Evolutionary conservation across 2,329 filamentous ascomycete species (phyloP), one percentile per base, ranked within the genome.

Genomic region (Stromatinia cepivora): DNA sequence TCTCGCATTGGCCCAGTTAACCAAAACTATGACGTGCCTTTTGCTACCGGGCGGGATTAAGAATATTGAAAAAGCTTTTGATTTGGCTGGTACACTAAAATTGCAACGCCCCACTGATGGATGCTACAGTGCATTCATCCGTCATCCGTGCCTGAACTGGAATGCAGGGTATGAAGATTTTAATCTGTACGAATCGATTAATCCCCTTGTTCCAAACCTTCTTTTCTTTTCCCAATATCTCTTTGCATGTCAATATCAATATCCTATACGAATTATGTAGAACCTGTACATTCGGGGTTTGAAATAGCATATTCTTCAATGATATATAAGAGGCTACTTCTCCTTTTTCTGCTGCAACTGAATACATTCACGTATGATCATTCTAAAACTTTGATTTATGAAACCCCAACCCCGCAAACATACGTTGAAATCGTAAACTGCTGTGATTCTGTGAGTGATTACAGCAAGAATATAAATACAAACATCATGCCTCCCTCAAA

Each of bases 401-500:
- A 56, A 56, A 17, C 39, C 45, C 50, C 50, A 42, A 10, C 53
- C 48, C 34, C 15, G 20, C n/a, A 63, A 54, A 63, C 22, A 54
- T 45, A 56, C 25, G n/a, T 53, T 45, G 25, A 54, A 62, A 64
- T 17, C 53, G 25, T 53, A 25, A 64, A 36, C 31, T 20, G 58
- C 57, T 54, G 46, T 34, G 25, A 63, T 68, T 31, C 39, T 34
- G 45, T 52, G 20, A 46, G 31, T 52, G 20, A 54, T 48, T 53
- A 53, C 65, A 70, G 52, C 52, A 57, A 58, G 62, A 63, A 25
- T 68, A 61, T 69, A 63, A 57, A 54, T 68, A 68, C 66, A 68
- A 63, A 54, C 52, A 36, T 63, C 57, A 68, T 54, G 25, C 22
- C 53, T n/a, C 15, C 56, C 20, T 36, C 39, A 53, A 70, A 52